A percentile compares a stretch with the other conserved stretches of the same genome.
These are phyloP conservation scores for Fragaria iinumae DNA, from an alignment of 306 rosid species.

Conservation along the genomic window DNA sequence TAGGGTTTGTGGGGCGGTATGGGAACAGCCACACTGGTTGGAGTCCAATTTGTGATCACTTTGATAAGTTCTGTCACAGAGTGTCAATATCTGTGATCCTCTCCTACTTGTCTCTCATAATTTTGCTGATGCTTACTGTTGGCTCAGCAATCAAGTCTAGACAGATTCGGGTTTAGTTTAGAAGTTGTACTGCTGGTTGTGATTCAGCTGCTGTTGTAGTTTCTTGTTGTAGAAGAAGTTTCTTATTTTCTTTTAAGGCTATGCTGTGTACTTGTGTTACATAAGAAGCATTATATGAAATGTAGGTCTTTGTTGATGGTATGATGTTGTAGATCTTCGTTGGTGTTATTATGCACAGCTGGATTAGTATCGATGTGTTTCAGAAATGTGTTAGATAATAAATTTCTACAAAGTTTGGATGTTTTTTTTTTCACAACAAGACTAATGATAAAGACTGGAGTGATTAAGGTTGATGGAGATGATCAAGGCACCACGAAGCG, in stretches of 20 bases:
- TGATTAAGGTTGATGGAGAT: neutral
- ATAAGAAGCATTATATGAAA: neutral
- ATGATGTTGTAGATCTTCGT: neutral
- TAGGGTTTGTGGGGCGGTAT: conserved; percentile 47
- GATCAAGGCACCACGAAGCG: too few relatives aligned
- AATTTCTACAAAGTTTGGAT: neutral
- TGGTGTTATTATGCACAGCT: neutral
- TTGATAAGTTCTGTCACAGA: conserved; percentile 36
- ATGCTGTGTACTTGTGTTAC: neutral
- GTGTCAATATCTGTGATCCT: conserved; percentile 32
- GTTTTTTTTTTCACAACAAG: neutral
- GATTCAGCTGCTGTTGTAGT: neutral
- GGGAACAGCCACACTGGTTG: conserved; percentile 55
- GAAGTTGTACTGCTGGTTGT: neutral
- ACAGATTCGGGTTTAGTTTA: conserved; percentile 20
- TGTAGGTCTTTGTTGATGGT: neutral
- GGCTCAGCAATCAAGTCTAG: conserved; percentile 40
- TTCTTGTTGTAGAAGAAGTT: neutral
- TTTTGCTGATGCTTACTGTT: conserved; percentile 39
- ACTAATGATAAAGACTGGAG: neutral
- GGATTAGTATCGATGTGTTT: too few relatives aligned
- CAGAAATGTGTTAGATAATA: neutral
- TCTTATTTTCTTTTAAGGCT: neutral
- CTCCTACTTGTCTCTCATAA: conserved; percentile 40
- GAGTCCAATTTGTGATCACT: conserved; percentile 47